Percentiles rank a stretch among this genome's conserved stretches.
phyloP scores from a whole-genome alignment of 176 grass and related monocot genomes.

The Oryza coarctata region DNA sequence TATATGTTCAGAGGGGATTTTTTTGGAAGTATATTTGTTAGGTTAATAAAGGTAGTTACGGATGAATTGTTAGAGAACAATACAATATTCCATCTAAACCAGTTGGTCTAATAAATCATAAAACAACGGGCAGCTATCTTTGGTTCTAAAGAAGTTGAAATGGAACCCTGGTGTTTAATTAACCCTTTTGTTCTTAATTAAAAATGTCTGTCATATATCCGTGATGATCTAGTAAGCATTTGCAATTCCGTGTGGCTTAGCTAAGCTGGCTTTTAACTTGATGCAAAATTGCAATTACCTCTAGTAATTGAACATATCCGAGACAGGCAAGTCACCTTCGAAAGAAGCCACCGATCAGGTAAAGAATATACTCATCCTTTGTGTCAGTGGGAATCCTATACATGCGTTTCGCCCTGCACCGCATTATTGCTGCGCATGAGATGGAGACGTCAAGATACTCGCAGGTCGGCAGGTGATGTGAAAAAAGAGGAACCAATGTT shows the following conservation, averaged over 20 bases:
- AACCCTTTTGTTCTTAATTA: neutral
- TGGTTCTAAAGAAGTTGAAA: neutral
- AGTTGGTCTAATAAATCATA: neutral
- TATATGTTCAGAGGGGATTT: no score
- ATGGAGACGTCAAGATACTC: neutral
- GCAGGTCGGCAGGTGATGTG: no score
- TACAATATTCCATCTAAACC: no score
- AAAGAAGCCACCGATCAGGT: neutral
- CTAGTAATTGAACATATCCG: neutral
- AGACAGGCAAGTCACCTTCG: neutral
- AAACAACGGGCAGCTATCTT: neutral
- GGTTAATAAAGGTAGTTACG: neutral
- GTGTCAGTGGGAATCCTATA: slow-evolving; percentile 39
- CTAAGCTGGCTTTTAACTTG: neutral
- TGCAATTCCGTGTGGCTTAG: neutral
- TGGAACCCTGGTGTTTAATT: neutral
- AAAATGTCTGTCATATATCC: neutral
- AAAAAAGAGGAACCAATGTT: neutral
- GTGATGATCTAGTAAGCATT: no score
- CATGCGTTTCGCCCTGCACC: slow-evolving; percentile 16
- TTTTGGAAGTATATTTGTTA: no score
- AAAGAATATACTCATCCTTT: slow-evolving; percentile 48
- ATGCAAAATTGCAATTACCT: neutral
- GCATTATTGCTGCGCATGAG: neutral
- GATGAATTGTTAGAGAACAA: neutral